Base-by-base conservation (phyloP, 768 basidiomycete species). In the Suillus lakei region DNA sequence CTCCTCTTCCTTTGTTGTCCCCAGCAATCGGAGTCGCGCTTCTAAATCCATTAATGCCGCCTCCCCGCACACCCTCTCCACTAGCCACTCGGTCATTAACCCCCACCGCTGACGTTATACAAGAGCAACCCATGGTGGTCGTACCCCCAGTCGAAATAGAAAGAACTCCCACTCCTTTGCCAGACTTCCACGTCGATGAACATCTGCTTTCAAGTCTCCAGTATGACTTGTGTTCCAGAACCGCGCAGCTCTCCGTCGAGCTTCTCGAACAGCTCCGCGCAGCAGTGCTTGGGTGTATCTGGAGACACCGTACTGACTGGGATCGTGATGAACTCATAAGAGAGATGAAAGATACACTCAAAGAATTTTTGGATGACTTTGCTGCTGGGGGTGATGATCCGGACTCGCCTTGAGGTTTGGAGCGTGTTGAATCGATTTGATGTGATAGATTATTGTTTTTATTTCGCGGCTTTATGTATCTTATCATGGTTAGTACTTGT, bases 221-320 rank as follows among this genome's bases (percentile, higher is more conserved):
- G 63, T 53, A 73, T 3, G 76, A 81, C 53, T 74, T 98, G 32
- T 78, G 78, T 41, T 79, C 84, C 21, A 74, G 74, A 53, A 98
- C 97, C 1, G 73, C 66, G 7, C 73, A 72, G 0, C 80, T 98
- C 50, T 92, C 83, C 30, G 83, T 98, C 59, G 98, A 99, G 73
- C 89, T 97, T 73, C 85, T 99, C 7, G 98, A 99, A 74, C 96
- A 99, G 76, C 83, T 99, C 7, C 87, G 98, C 6, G 96, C 98
- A 9, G 88, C 85, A 3, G 91, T 89, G 70, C 85, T 96, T 30
- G 87, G 88, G 48, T 81, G 81, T 59, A 83, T 98, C n/a, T 99
- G 96, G 96, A 81, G 87, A 34, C 88, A 87, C 67, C 80, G 96
- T 41, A 79, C 81, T 15, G 91, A 91, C 39, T 99, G 98, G 98